Percentiles rank a stretch among this genome's conserved stretches.
Evolutionary conservation across 495 filamentous ascomycete genomes (phyloP).

Genomic region (Penicillium riverlandense): DNA sequence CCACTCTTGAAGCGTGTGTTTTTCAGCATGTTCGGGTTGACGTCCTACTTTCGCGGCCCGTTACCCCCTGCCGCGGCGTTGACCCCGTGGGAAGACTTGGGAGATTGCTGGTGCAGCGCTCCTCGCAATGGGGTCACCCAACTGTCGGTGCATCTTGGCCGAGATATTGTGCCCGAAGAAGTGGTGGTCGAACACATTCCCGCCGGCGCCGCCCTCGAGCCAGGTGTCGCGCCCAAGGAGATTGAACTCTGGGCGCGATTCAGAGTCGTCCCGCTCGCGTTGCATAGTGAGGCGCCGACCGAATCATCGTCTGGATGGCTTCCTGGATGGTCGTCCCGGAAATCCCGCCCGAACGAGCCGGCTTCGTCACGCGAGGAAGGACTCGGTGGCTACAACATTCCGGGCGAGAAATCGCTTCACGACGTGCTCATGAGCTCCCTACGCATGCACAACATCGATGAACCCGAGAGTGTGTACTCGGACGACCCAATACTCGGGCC

Average conservation of each 20-base stretch:
- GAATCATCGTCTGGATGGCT: neutral
- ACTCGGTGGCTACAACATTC: constrained; percentile 7
- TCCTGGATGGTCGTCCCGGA: neutral
- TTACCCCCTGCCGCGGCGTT: constrained; percentile 26
- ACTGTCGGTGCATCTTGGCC: constrained; percentile 26
- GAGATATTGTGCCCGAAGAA: constrained; percentile 36
- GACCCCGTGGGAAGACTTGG: constrained; percentile 33
- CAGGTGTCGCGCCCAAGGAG: constrained; percentile 31
- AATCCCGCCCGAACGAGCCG: constrained; percentile 1
- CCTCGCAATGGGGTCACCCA: constrained; percentile 32
- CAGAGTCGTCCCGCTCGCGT: constrained; percentile 6
- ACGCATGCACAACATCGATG: constrained; percentile 16
- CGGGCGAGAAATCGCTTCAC: constrained; percentile 17
- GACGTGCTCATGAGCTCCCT: constrained; percentile 26
- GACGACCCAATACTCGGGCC: constrained; percentile 25
- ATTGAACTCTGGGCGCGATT: constrained; percentile 43
- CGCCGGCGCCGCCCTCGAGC: constrained; percentile 20
- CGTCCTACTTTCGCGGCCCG: constrained; percentile 2
- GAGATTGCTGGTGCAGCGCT: constrained; percentile 43
- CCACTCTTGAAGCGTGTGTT: constrained; percentile 3
- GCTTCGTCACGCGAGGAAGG: constrained; percentile 6
- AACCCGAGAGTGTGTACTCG: constrained; percentile 23
- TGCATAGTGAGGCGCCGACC: neutral
- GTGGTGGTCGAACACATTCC: constrained; percentile 42
- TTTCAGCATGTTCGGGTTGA: neutral